A percentile compares a stretch with the other conserved stretches of the same genome.
These are phyloP conservation scores for Chamaenerion angustifolium DNA, from an alignment of 345 rosid genomes.

Conservation along the genomic window DNA sequence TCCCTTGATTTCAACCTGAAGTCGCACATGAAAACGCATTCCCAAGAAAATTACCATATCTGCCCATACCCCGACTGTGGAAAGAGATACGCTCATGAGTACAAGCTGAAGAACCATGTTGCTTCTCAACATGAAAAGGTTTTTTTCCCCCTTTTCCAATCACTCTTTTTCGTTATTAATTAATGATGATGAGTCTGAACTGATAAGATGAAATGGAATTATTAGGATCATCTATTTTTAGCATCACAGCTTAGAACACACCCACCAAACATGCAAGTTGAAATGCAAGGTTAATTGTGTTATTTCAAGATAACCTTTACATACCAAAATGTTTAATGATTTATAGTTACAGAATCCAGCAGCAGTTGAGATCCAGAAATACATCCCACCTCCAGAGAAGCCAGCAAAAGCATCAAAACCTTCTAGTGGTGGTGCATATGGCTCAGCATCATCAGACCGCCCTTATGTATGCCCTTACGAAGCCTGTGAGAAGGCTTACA, in stretches of 20 bases:
- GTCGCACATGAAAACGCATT: slow-evolving; percentile 98
- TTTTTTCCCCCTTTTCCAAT: neutral
- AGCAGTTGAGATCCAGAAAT: slow-evolving; percentile 42
- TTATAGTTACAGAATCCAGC: slow-evolving; percentile 25
- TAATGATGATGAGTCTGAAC: neutral
- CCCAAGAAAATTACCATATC: slow-evolving; percentile 92
- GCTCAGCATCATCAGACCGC: slow-evolving; percentile 61
- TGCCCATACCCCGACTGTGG: slow-evolving; percentile 89
- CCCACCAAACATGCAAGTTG: too few relatives aligned
- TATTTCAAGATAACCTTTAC: too few relatives aligned
- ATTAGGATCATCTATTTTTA: slow-evolving; percentile 3
- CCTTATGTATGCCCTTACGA: slow-evolving; percentile 90
- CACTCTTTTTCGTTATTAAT: neutral
- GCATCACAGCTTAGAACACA: too few relatives aligned
- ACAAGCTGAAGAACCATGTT: slow-evolving; percentile 87
- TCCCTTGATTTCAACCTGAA: slow-evolving; percentile 94
- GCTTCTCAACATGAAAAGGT: slow-evolving; percentile 82
- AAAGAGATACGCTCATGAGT: slow-evolving; percentile 97
- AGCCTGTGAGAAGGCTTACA: slow-evolving; percentile 86
- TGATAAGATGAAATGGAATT: too few relatives aligned
- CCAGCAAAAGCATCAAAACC: slow-evolving; percentile 42
- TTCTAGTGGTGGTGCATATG: slow-evolving; percentile 30
- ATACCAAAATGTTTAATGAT: neutral
- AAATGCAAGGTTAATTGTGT: too few relatives aligned
- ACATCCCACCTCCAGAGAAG: slow-evolving; percentile 63